These are phyloP conservation scores for Nothophoma quercina DNA, from an alignment of 2,329 filamentous ascomycete genomes.

Conservation along the genomic window DNA sequence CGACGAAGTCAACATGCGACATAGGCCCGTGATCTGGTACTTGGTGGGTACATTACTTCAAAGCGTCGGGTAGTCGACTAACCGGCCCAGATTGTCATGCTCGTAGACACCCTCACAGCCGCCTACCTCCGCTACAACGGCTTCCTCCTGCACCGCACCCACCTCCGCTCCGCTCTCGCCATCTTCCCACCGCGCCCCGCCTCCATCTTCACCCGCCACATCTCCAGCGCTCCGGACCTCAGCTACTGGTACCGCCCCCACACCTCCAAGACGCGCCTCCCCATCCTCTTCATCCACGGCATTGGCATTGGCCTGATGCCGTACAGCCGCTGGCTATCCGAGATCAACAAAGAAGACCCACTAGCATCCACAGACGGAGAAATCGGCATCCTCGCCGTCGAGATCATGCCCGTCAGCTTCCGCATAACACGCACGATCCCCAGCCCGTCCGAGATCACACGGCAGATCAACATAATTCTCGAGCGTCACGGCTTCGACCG, in stretches of 20 bases:
- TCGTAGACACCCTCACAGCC: slow-evolving; percentile 59
- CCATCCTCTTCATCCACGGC: slow-evolving; percentile 74
- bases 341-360: slow-evolving; percentile 54
- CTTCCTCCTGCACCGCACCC: slow-evolving; percentile 62
- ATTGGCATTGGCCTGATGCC: slow-evolving; percentile 73
- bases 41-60: slow-evolving; percentile 50
- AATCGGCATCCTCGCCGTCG: slow-evolving; percentile 70
- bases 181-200: slow-evolving; percentile 68
- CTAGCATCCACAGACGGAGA: slow-evolving; percentile 50
- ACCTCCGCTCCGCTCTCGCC: slow-evolving; percentile 52
- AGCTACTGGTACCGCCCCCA: slow-evolving; percentile 74
- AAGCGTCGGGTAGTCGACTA: not conserved
- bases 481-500: slow-evolving; percentile 63
- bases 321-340: slow-evolving; percentile 65
- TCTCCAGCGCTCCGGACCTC: slow-evolving; percentile 60
- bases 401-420: slow-evolving; percentile 71
- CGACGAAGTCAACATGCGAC: slow-evolving; percentile 68
- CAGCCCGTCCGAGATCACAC: slow-evolving; percentile 61
- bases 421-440: slow-evolving; percentile 65
- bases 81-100: slow-evolving; percentile 52
- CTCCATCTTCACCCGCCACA: slow-evolving; percentile 54
- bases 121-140: slow-evolving; percentile 56
- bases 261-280: slow-evolving; percentile 63
- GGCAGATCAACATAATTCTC: slow-evolving; percentile 65
- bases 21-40: slow-evolving; percentile 72